Evolutionary conservation across 768 basidiomycete genomes (phyloP).

Genomic region (Auriscalpium microsporum): DNA sequence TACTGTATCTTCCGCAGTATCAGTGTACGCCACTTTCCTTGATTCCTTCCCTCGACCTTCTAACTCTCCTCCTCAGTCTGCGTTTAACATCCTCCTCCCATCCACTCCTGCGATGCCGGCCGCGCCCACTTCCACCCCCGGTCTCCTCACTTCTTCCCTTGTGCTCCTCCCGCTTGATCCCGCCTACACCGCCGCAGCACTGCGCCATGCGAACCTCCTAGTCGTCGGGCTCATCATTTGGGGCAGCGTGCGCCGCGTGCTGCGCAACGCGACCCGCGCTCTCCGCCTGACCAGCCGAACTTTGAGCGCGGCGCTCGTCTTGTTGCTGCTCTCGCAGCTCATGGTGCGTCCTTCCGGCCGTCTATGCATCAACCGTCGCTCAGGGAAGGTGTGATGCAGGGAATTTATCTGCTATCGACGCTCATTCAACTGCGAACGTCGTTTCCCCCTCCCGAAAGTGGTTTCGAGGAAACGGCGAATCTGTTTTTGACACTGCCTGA

Average conservation of each 20-base stretch:
- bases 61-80: conserved; percentile 28
- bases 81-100: conserved; percentile 42
- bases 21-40: conserved; percentile 18
- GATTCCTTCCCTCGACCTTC: background rate
- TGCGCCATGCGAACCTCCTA: conserved; percentile 51
- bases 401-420: conserved; percentile 76
- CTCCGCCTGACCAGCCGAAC: conserved; percentile 45
- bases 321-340: conserved; percentile 70
- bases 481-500: conserved; percentile 67
- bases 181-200: conserved; percentile 16
- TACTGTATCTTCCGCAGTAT: conserved; percentile 26
- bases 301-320: conserved; percentile 66
- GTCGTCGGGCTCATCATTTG: conserved; percentile 74
- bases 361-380: background rate
- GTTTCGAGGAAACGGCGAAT: conserved; percentile 27
- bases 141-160: conserved; percentile 35
- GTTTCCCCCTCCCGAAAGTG: conserved; percentile 53
- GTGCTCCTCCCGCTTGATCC: conserved; percentile 30
- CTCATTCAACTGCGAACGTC: conserved; percentile 75
- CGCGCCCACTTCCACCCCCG: conserved; percentile 30
- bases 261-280: conserved; percentile 59
- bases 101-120: conserved; percentile 11
- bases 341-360: conserved; percentile 45
- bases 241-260: conserved; percentile 60
- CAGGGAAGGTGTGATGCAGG: conserved; percentile 31